Conservation (phyloP, 352 stramenopile species). For the Plasmopara halstedii region DNA sequence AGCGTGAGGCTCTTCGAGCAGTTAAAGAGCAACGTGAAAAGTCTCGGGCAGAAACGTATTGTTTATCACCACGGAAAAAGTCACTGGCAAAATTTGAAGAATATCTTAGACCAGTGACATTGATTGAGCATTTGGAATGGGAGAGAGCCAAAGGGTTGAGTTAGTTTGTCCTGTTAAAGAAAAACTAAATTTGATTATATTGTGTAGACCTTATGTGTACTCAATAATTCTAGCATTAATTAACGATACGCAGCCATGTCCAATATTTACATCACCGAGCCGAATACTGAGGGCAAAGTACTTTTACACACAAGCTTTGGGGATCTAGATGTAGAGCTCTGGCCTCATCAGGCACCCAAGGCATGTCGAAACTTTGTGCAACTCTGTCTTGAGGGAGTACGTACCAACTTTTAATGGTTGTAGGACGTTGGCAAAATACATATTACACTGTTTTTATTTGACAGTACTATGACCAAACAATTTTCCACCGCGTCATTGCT, state of each 20-base stretch:
- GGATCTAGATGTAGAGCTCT: slow-evolving; percentile 96
- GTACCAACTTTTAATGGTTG: neutral
- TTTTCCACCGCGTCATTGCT: slow-evolving; percentile 94
- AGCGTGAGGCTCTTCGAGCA: slow-evolving; percentile 31
- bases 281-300: slow-evolving; percentile 92
- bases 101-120: no score
- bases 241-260: no score
- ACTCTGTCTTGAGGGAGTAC: slow-evolving; percentile 80
- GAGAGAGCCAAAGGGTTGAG: no score
- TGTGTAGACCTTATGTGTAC: neutral
- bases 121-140: no score
- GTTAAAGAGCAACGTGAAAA: no score
- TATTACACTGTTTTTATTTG: slow-evolving; percentile 4
- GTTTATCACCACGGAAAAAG: no score
- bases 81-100: no score
- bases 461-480: slow-evolving; percentile 93
- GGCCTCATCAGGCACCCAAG: slow-evolving; percentile 93
- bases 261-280: slow-evolving; percentile 96
- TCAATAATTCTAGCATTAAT: no score
- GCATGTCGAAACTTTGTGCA: slow-evolving; percentile 92
- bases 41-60: no score
- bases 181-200: no score
- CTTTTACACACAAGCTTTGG: slow-evolving; percentile 95
- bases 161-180: no score
- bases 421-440: neutral